Evolutionary conservation across 192 early-diverging fungal species (phyloP), one percentile per base, ranked within the genome.

Genomic region (Endogone sp.): DNA sequence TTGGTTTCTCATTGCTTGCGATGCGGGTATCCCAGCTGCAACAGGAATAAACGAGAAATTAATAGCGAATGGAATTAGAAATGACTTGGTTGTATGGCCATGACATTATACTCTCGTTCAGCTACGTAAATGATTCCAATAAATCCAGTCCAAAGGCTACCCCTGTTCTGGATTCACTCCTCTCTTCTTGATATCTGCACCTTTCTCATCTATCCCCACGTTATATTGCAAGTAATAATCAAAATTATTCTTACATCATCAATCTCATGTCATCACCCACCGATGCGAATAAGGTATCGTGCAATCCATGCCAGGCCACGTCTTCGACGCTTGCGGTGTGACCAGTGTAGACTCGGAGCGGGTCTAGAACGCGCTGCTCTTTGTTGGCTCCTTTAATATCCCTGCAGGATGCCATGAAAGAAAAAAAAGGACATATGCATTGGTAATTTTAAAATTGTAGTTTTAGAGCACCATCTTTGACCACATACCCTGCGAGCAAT

Each of bases 281-380:
- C 27, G 95, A 97, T 3, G 94, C 97, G 82, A 99, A 99, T 44
- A 99, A 79, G 56, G 89, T 85, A 24, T 92, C 85, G 73, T 94
- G 86, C 71, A 90, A 77, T 29, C 79, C 79, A 67, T 94, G 92
- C 97, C 97, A 99, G 6, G 95, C 91, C 31, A 97, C 92, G 81
- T 99, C 97, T 87, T 96, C 96, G 44, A 99, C 97, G 68, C 91
- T 89, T 2, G 94, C 91, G 24, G 94, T 90, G 74, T 99, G 97
- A 11, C 89, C 94, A 9, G 74, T 79, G 78, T 92, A 99, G 54
- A 88, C 88, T n/a, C 87, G 73, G 26, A 85, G 71, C 16, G 97
- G 91, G 44, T 92, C 87, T 75, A 99, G 71, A 26, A 83, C 83
- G 58, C 82, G 74, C 63, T 89, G 86, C 60, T 96, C 94, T 71